Evolutionary conservation across 176 grass and related monocot species (phyloP), one percentile per base, ranked within the genome.

Genomic region (Aegilops sharonensis): DNA sequence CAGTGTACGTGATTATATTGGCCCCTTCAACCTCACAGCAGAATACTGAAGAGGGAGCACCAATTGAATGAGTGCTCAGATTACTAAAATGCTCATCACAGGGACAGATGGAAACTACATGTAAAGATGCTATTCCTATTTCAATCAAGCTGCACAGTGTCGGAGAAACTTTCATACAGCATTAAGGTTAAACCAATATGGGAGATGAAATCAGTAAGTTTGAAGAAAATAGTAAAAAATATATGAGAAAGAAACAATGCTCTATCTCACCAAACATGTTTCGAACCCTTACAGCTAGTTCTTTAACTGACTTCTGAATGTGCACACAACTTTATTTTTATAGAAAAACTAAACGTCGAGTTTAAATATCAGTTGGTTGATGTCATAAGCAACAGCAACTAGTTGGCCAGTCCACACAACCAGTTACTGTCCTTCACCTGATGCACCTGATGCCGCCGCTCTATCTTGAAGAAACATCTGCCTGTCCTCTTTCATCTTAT

Each of bases 401-500:
- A 67, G 25, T 80, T 9, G n/a, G 39, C 67, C 29, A 71, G 30
- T 39, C 39, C 69, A 73, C 48, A 60, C 27, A 29, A 36, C 35
- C 72, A 62, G 27, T 42, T 81, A 70, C 72, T 17, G 23, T 81
- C 85, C 54, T 11, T 61, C 40, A 52, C 48, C 84, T 50, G 84
- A 68, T 75, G 61, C 40, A 52, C 48, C 84, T 50, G 84, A 72
- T 75, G 66, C 72, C 61, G 79, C 68, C 4, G 60, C 86, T 78
- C 85, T 83, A 62, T 95, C 91, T 73, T 72, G 68, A 34, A 79
- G 78, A 68, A 68, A 6, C 29, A 54, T 56, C 60, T 85, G 84
- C 62, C 72, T 89, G 12, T 98, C 97, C 34, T 83, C 87, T 81
- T 89, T 94, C 97, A 95, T 92, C 54, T 95, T 92, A 14, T 87